Evolutionary conservation across 495 filamentous ascomycete genomes (phyloP), one percentile per base, ranked within the genome.

Genomic region (Delitschia confertaspora): DNA sequence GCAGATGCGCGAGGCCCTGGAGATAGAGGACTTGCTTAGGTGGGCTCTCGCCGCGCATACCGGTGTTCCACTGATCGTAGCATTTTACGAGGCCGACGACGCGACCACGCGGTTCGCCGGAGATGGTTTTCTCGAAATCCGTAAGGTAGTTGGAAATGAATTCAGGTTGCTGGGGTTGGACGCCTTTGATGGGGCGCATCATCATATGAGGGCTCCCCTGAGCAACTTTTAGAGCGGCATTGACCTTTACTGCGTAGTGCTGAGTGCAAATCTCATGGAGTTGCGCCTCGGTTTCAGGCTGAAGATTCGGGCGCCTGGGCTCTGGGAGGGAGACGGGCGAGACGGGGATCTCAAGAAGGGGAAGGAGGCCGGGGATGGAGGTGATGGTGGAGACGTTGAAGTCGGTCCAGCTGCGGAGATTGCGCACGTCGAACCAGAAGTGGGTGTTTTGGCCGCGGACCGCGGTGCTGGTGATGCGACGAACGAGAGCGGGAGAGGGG

Each of bases 341-440:
- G 23, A 93, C 74, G 5, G 79, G 72, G 43, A 81, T 75, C 49
- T 74, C 76, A 32, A 95, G 74, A n/a, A 91, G 78, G 34, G 72
- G 68, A 16, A 77, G 71, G 33, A 93, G 82, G 10, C 75, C 75
- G 1, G 77, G 79, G 35, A 93, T 73, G n/a, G 76, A 69, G 49
- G 76, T 70, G 62, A 95, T 83, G 38, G 80, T 79, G 33, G 65
- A 57, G 18, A 85, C 64, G 38, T 72, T 82, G 71, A 94, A 94
- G 45, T 75, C 72, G 31, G 70, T 71, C 88, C 88, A 95, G 49
- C 76, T 72, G 34, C 82, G 79, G 48, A 94, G 69, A 54, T 93
- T 88, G 36, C 88, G 83, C 41, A 94, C 74, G 50, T 95, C 88
- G 83, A 83, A 95, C 88, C 88, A 95, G 59, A 85, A 89, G 59